phyloP scores from a whole-genome alignment of 208 protist species.

The Herpetomonas samuelpessoai region DNA sequence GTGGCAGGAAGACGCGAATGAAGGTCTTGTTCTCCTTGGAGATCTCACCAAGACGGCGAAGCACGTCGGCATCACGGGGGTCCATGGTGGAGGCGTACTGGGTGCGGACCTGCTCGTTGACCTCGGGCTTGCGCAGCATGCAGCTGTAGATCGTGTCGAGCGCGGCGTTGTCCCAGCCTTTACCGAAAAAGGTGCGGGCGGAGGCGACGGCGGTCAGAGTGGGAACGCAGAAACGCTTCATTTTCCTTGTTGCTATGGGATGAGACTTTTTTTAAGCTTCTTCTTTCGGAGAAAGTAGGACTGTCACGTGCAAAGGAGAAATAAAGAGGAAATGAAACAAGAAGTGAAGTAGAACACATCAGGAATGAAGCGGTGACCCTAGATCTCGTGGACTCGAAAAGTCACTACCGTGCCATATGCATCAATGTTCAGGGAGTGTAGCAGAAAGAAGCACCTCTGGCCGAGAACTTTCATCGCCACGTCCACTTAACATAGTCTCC shows the following conservation, averaged over 20 bases:
- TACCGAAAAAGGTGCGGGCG: conserved; percentile 85
- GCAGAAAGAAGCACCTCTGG: no score
- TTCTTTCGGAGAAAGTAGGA: neutral
- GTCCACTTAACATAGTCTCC: no score
- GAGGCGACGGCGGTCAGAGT: conserved; percentile 33
- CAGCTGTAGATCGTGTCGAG: conserved; percentile 82
- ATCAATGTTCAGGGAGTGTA: no score
- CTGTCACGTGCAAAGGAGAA: conserved; percentile 1
- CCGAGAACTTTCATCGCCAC: no score
- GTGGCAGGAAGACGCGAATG: conserved; percentile 82
- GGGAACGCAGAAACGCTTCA: conserved; percentile 74
- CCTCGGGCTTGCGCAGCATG: conserved; percentile 86
- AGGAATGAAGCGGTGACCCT: conserved; percentile 11
- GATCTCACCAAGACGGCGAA: conserved; percentile 74
- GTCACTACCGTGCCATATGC: no score
- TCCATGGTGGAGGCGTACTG: conserved; percentile 88
- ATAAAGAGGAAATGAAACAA: conserved; percentile 9
- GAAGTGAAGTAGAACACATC: neutral
- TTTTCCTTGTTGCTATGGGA: conserved; percentile 30
- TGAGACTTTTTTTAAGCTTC: neutral
- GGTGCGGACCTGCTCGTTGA: conserved; percentile 80
- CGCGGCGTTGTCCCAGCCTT: conserved; percentile 89
- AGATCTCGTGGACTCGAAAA: conserved; percentile 4
- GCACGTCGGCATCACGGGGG: conserved; percentile 77
- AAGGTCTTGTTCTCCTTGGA: conserved; percentile 88